These are phyloP conservation scores for Agrocybe praecox DNA, from an alignment of 768 basidiomycete genomes.

Conservation along the genomic window DNA sequence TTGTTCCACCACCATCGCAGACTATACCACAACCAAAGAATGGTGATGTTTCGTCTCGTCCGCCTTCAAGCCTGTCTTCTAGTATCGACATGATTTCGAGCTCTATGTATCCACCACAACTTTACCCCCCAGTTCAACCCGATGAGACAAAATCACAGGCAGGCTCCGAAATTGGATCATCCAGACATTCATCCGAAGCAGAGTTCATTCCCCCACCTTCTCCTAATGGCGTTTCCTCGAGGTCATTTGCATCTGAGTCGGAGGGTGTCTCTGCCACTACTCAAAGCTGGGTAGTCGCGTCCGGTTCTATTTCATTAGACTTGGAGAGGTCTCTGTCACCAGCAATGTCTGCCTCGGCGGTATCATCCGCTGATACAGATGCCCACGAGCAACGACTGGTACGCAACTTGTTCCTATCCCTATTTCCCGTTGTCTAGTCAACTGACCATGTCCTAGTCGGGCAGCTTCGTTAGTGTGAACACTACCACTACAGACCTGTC, in stretches of 20 bases:
- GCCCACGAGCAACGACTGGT: slow-evolving; percentile 13
- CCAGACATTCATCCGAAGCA: slow-evolving; percentile 2
- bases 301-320: neutral
- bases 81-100: slow-evolving; percentile 16
- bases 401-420: slow-evolving; percentile 14
- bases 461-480: slow-evolving; percentile 31
- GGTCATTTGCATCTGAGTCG: slow-evolving; percentile 20
- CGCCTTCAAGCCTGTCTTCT: slow-evolving; percentile 25
- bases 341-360: slow-evolving; percentile 8
- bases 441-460: slow-evolving; percentile 25
- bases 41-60: neutral
- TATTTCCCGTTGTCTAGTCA: neutral
- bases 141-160: slow-evolving; percentile 7
- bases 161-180: slow-evolving; percentile 16
- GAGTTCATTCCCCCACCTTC: neutral
- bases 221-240: neutral
- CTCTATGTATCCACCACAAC: slow-evolving; percentile 10
- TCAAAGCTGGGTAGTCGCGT: slow-evolving; percentile 37
- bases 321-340: slow-evolving; percentile 16
- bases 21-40: neutral
- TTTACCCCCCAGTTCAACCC: slow-evolving; percentile 1
- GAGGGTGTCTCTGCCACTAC: slow-evolving; percentile 24
- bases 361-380: slow-evolving; percentile 6
- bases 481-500: slow-evolving; percentile 24
- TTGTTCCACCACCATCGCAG: neutral